Percentiles rank a stretch among this genome's conserved stretches.
These are phyloP conservation scores for Biscogniauxia marginata DNA, from an alignment of 2,329 filamentous ascomycete species.

Conservation along the genomic window DNA sequence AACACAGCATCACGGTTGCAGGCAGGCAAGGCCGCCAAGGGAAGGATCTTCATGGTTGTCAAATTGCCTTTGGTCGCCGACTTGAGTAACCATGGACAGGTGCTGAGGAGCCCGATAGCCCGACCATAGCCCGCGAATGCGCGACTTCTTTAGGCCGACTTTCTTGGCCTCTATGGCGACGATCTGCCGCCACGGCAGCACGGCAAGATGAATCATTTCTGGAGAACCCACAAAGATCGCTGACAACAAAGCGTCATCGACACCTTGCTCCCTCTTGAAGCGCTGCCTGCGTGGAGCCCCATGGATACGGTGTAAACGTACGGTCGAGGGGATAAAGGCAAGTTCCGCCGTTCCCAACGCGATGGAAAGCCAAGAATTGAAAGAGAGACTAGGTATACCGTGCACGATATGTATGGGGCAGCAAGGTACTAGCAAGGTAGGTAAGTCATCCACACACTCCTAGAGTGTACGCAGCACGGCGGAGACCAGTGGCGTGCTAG, in stretches of 20 bases:
- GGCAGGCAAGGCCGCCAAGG: constrained; percentile 21
- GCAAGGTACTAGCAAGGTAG: background rate
- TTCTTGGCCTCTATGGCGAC: constrained; percentile 14
- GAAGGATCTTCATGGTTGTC: constrained; percentile 23
- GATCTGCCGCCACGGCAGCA: constrained; percentile 17
- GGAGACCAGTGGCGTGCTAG: background rate
- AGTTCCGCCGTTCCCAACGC: constrained; percentile 15
- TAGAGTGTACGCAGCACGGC: background rate
- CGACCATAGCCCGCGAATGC: constrained; percentile 21
- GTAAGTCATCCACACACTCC: background rate
- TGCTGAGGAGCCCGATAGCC: constrained; percentile 17
- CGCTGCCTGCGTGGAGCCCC: constrained; percentile 13
- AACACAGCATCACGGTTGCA: constrained; percentile 18
- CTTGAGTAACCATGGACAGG: constrained; percentile 22
- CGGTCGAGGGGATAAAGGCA: constrained; percentile 9
- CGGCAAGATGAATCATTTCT: constrained; percentile 6
- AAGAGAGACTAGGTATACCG: background rate
- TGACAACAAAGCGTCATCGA: constrained; percentile 5
- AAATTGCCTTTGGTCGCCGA: constrained; percentile 25
- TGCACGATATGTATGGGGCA: background rate
- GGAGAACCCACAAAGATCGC: background rate
- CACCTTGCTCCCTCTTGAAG: constrained; percentile 13
- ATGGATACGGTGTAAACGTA: background rate
- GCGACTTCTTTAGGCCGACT: constrained; percentile 11
- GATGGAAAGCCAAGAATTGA: constrained; percentile 16